Base-by-base conservation (phyloP, 805 yeast genomes). In the Ogataea salicorniae region DNA sequence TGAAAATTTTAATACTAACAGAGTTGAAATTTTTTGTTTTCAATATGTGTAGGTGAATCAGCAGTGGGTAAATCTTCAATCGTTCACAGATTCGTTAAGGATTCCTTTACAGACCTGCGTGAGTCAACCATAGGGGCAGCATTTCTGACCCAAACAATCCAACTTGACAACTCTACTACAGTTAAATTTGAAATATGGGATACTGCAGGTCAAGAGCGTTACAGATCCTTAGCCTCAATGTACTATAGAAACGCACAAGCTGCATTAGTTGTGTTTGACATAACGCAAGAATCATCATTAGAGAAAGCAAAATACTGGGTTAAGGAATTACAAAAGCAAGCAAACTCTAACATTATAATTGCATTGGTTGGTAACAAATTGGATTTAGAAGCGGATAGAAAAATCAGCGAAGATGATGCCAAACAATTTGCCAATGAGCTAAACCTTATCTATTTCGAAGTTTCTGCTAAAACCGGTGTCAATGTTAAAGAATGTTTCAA, bases 111-210 rank as follows among this genome's bases (percentile, higher is more conserved):
- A 50, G 87, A 81, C 54, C 70, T 79, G 63, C 75, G 86, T 53
- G 90, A 85, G 64, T 84, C 91, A 22, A 86, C 95, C 1, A 86
- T 86, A 46, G 94, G 95, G 1, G 95, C 95, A 1, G 95, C 94
- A 2, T 86, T 85, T 63, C 70, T 84, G 45, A 84, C 92, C 1
- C 90, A 83, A 60, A 72, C 81, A 3, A 77, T 84, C 41, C 75
- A 77, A 17, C 60, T 80, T n/a, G 78, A 77, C 46, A 78, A 71
- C 34, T 56, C 61, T 33, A 75, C 79, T 15, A 79, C 81, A 1
- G 76, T 85, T 39, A 84, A 84, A 62, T 78, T 84, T 55, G 94
- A 86, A 60, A 84, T 86, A 45, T 86, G 94, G 95, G 95, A 86
- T 61, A 85, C 92, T 2, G 91, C 92, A 0, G 94, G 95, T 6